These are phyloP conservation scores for Trichoderma koningii DNA, from an alignment of 2,329 filamentous ascomycete genomes.

Conservation along the genomic window DNA sequence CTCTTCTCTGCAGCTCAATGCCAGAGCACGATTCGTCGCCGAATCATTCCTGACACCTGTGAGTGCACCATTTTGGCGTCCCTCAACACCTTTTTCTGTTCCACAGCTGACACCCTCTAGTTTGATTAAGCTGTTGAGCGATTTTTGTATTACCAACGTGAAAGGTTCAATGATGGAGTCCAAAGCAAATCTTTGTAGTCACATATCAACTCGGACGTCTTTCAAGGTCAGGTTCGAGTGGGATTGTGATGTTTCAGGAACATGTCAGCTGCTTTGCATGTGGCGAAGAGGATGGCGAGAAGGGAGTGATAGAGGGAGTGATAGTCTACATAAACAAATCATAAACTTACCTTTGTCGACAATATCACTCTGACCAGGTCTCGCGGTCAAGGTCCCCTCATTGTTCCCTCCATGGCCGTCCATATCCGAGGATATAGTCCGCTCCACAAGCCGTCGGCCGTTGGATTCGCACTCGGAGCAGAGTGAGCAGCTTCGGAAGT, in stretches of 20 bases:
- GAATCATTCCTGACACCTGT: slow-evolving; percentile 97
- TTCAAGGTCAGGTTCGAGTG: not conserved
- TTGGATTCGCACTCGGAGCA: not conserved
- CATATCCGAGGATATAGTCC: not conserved
- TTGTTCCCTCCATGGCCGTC: not conserved
- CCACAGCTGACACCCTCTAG: slow-evolving; percentile 29
- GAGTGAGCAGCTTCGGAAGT: not conserved
- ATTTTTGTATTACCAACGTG: slow-evolving; percentile 3
- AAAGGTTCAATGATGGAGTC: not conserved
- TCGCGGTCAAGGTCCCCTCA: not conserved
- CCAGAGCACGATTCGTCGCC: slow-evolving; percentile 93
- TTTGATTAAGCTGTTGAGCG: slow-evolving; percentile 38
- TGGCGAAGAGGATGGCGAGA: not conserved
- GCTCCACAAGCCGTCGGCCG: not conserved
- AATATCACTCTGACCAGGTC: not conserved
- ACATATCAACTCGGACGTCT: not conserved
- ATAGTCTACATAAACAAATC: not conserved
- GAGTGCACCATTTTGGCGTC: slow-evolving; percentile 32
- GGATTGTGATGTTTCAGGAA: not conserved
- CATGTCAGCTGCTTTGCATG: not conserved
- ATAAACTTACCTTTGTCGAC: not conserved
- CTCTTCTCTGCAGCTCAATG: slow-evolving; percentile 70
- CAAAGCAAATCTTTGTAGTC: not conserved
- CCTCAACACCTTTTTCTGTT: too few species aligned
- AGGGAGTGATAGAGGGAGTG: not conserved